Evolutionary conservation across 257 asterid species (phyloP).

Genomic region (Solanum etuberosum): DNA sequence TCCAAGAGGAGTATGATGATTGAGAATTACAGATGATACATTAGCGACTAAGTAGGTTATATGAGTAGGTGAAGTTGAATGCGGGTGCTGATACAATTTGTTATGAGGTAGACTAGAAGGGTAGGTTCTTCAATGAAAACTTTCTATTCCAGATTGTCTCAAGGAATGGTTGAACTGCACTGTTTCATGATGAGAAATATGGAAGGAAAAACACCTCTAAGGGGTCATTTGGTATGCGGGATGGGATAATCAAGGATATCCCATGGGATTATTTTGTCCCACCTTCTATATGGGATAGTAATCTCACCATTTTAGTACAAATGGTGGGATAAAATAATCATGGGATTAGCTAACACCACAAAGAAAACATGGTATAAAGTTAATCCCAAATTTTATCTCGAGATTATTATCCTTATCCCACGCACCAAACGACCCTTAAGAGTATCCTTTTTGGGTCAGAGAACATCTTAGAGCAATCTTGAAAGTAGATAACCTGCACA

Average conservation of each 20-base stretch:
- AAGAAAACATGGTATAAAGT: not conserved
- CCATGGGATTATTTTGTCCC: not conserved
- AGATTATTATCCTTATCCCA: not conserved
- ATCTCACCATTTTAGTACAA: not conserved
- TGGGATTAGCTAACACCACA: not conserved
- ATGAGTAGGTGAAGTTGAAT: too few relatives aligned
- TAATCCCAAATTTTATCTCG: not conserved
- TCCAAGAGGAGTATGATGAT: too few relatives aligned
- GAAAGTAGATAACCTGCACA: not conserved
- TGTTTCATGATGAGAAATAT: too few relatives aligned
- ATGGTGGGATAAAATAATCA: not conserved
- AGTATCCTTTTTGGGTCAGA: not conserved
- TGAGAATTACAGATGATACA: too few relatives aligned
- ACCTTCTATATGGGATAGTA: not conserved
- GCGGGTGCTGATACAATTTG: too few relatives aligned
- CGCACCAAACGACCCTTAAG: not conserved
- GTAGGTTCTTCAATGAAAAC: too few relatives aligned
- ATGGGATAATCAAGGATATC: not conserved
- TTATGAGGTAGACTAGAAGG: too few relatives aligned
- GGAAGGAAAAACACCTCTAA: too few relatives aligned
- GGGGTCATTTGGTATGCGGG: not conserved
- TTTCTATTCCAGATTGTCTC: too few relatives aligned
- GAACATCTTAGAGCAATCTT: not conserved
- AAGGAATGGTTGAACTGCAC: too few relatives aligned
- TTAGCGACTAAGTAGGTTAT: too few relatives aligned